Evolutionary conservation across 192 early-diverging fungal species (phyloP).

Genomic region (Coemansia sp.): DNA sequence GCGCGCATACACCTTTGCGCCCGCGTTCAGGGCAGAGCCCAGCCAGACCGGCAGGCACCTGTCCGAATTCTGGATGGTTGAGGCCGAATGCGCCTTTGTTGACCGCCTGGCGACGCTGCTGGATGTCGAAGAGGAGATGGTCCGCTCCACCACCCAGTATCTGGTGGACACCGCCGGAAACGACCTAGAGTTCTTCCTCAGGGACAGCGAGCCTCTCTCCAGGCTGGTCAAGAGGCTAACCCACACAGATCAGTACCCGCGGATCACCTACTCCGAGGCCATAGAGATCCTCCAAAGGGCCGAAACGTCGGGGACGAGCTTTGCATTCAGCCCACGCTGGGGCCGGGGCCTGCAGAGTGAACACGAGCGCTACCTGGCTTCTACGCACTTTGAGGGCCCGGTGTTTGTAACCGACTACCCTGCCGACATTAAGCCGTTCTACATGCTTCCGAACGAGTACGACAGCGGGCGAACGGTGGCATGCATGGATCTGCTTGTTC

Average conservation of each 20-base stretch:
- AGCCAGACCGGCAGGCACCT: conserved; percentile 76
- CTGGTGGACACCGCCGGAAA: conserved; percentile 48
- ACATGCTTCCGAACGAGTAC: conserved; percentile 68
- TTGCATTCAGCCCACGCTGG: conserved; percentile 64
- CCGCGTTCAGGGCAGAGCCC: conserved; percentile 78
- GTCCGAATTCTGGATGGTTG: conserved; percentile 93
- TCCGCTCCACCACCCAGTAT: conserved; percentile 53
- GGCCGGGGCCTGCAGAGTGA: conserved; percentile 72
- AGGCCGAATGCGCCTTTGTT: conserved; percentile 79
- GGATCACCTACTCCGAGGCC: conserved; percentile 72
- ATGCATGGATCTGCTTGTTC: conserved; percentile 78
- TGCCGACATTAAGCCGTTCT: conserved; percentile 73
- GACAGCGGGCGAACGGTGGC: conserved; percentile 65
- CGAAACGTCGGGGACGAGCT: conserved; percentile 43
- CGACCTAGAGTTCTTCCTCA: conserved; percentile 53
- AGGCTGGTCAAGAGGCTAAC: conserved; percentile 26
- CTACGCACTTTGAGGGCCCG: conserved; percentile 54
- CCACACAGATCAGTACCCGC: conserved; percentile 51
- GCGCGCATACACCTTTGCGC: conserved; percentile 76
- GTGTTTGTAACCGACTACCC: conserved; percentile 94
- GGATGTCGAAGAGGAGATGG: conserved; percentile 62
- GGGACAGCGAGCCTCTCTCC: conserved; percentile 49
- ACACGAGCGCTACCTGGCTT: conserved; percentile 79
- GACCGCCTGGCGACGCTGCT: conserved; percentile 55
- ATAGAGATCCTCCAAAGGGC: conserved; percentile 59